Conservation (phyloP, 225 moss, liverwort and hornwort genomes). For the Neckera pumila region DNA sequence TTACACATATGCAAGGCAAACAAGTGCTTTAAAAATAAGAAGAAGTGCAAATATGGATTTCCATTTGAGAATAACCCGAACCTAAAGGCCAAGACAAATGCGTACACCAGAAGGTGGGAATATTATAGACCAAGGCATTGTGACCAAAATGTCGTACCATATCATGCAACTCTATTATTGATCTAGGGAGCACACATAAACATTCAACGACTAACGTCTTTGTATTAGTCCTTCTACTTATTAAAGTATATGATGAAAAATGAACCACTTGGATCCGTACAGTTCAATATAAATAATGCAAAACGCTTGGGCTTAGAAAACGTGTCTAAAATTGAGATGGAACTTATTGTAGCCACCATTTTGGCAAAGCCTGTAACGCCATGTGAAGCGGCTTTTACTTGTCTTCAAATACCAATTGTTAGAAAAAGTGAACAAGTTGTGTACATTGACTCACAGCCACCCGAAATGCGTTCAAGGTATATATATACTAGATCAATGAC, state of each 20-base stretch:
- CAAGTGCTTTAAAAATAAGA: not conserved
- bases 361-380: accelerated
- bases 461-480: too few species aligned
- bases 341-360: not conserved
- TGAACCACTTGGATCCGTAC: accelerated
- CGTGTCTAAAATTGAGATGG: not conserved
- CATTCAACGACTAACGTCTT: not conserved
- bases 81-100: too few species aligned
- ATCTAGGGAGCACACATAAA: not conserved
- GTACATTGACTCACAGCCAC: too few species aligned
- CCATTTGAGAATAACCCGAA: not conserved
- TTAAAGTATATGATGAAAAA: not conserved
- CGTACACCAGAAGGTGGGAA: too few species aligned
- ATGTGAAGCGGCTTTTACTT: not conserved
- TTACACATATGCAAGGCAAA: not conserved
- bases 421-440: too few species aligned
- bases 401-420: not conserved
- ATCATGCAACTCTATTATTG: not conserved
- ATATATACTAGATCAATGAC: too few species aligned
- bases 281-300: not conserved
- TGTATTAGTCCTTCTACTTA: not conserved
- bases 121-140: too few species aligned
- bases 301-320: not conserved
- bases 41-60: too few species aligned
- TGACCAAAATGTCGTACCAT: not conserved